phyloP scores from a whole-genome alignment of 768 basidiomycete genomes.

The Lactarius indigo region DNA sequence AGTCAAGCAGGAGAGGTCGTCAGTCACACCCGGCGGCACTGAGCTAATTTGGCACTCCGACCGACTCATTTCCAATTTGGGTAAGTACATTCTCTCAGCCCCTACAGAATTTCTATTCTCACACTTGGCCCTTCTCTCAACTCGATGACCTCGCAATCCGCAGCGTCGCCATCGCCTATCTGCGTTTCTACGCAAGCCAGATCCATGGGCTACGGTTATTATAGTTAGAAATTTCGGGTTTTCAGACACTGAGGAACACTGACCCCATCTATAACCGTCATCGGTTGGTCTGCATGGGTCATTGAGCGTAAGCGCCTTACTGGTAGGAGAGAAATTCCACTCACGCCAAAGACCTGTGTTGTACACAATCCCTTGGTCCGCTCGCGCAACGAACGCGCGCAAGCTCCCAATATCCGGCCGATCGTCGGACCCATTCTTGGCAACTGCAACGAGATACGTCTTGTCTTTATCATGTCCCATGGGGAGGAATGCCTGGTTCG shows the following conservation, averaged over 20 bases:
- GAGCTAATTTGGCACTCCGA: slow-evolving; percentile 20
- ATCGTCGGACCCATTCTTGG: slow-evolving; percentile 71
- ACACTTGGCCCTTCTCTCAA: slow-evolving; percentile 36
- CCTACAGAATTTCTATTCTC: slow-evolving; percentile 33
- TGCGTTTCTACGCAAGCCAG: slow-evolving; percentile 93
- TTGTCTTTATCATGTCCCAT: slow-evolving; percentile 67
- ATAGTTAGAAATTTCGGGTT: slow-evolving; percentile 2
- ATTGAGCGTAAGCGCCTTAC: neutral
- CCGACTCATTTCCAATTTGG: neutral
- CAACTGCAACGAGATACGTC: slow-evolving; percentile 82
- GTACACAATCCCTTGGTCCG: slow-evolving; percentile 85
- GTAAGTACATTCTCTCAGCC: neutral
- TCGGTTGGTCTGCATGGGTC: slow-evolving; percentile 73
- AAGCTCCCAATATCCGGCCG: slow-evolving; percentile 71
- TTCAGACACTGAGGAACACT: slow-evolving; percentile 23
- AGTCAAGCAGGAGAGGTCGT: neutral
- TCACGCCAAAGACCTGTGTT: slow-evolving; percentile 85
- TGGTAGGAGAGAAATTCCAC: slow-evolving; percentile 34
- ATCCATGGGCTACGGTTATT: slow-evolving; percentile 56
- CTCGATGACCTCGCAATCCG: slow-evolving; percentile 86
- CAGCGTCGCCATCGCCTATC: slow-evolving; percentile 68
- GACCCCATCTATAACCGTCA: slow-evolving; percentile 76
- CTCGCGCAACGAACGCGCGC: slow-evolving; percentile 77
- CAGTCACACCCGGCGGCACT: neutral
- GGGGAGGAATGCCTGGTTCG: slow-evolving; percentile 91